A percentile compares a stretch with the other conserved stretches of the same genome.
phyloP scores from a whole-genome alignment of 2,329 filamentous ascomycete species.

The Aspergillus calidoustus region DNA sequence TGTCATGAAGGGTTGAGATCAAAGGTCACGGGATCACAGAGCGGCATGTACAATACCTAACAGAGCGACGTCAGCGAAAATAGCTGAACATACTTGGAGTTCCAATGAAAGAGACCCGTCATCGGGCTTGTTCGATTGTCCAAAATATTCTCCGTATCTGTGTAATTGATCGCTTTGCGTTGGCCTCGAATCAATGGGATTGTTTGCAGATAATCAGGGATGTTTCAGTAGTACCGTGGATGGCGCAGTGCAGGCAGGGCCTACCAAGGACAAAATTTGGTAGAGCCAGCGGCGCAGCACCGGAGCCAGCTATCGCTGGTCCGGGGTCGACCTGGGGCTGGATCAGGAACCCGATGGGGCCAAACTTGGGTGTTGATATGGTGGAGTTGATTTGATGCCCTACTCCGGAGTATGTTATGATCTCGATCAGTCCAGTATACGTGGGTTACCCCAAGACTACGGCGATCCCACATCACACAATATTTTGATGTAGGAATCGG shows the following conservation, averaged over 20 bases:
- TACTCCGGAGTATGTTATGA: background rate
- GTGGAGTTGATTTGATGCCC: constrained; percentile 11
- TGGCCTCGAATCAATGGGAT: background rate
- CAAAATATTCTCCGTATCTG: background rate
- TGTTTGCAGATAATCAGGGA: background rate
- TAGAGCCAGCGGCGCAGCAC: constrained; percentile 16
- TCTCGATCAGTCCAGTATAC: background rate
- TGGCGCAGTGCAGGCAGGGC: background rate
- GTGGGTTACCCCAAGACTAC: background rate
- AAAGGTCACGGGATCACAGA: constrained; percentile 7
- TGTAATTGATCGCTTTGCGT: no score
- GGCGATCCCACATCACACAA: background rate
- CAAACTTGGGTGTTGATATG: constrained; percentile 7
- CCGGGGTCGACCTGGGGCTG: constrained; percentile 4
- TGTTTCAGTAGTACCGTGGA: background rate
- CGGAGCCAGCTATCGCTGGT: background rate
- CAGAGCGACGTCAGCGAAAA: constrained; percentile 11
- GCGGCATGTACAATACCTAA: constrained; percentile 16
- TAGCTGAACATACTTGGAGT: background rate
- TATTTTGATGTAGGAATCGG: background rate
- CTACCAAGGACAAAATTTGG: background rate
- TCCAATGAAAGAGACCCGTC: constrained; percentile 12
- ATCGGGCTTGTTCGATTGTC: background rate
- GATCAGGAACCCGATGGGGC: constrained; percentile 17
- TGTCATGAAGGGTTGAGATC: constrained; percentile 5